Evolutionary conservation across 805 yeast species (phyloP).

Genomic region (Nakazawaea holstii): DNA sequence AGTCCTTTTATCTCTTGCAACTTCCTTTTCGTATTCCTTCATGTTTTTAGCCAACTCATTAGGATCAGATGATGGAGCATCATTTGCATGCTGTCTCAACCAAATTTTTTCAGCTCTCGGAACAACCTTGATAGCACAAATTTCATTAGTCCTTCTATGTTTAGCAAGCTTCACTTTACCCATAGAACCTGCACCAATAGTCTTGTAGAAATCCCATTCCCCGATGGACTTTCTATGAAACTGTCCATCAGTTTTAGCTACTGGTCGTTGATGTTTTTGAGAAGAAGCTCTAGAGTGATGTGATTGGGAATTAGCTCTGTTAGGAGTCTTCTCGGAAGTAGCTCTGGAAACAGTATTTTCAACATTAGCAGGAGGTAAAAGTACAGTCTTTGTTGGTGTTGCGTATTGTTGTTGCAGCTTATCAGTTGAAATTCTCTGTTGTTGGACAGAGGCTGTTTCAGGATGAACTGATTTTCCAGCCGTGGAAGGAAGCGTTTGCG

Average conservation of each 20-base stretch:
- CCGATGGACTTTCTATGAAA: conserved; percentile 88
- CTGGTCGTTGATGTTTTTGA: conserved; percentile 12
- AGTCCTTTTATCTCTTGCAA: conserved; percentile 87
- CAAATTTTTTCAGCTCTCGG: conserved; percentile 82
- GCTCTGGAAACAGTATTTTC: not conserved
- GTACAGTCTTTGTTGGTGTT: conserved; percentile 5
- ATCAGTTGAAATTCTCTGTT: too few species aligned
- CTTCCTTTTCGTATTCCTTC: conserved; percentile 74
- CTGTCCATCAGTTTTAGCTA: conserved; percentile 24
- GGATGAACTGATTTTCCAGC: too few species aligned
- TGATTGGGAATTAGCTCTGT: conserved; percentile 6
- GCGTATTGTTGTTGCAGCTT: too few species aligned
- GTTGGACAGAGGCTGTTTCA: too few species aligned
- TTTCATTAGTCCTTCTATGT: conserved; percentile 72
- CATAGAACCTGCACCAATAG: conserved; percentile 98
- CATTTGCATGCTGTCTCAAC: conserved; percentile 64
- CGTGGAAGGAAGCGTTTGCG: too few species aligned
- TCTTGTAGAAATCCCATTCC: conserved; percentile 93
- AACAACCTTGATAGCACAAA: conserved; percentile 90
- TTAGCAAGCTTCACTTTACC: conserved; percentile 95
- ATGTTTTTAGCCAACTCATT: conserved; percentile 55
- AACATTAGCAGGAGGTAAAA: conserved; percentile 9
- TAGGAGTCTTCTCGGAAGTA: not conserved
- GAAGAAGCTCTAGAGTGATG: conserved; percentile 2
- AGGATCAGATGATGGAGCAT: conserved; percentile 58